phyloP scores from a whole-genome alignment of 2,329 filamentous ascomycete genomes.

The Apiospora hydei region DNA sequence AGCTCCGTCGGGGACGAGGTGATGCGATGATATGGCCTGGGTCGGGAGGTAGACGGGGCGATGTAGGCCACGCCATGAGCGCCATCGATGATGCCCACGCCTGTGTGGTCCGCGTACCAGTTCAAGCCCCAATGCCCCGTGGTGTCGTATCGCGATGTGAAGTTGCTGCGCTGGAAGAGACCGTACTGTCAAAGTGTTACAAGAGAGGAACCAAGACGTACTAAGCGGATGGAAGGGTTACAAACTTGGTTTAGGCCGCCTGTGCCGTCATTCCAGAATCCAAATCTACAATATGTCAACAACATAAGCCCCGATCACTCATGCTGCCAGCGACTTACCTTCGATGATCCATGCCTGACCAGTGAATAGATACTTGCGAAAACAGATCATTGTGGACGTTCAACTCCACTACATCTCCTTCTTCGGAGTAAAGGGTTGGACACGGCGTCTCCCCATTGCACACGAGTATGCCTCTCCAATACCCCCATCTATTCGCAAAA shows the following conservation, averaged over 20 bases:
- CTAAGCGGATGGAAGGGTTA: no score
- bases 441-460: constrained; percentile 32
- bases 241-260: constrained; percentile 29
- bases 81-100: constrained; percentile 26
- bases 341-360: constrained; percentile 25
- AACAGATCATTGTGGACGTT: constrained; percentile 30
- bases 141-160: constrained; percentile 30
- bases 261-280: constrained; percentile 31
- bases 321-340: not conserved
- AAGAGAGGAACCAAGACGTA: not conserved
- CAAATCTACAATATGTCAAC: constrained; percentile 22
- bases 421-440: constrained; percentile 29
- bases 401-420: constrained; percentile 31
- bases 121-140: constrained; percentile 30
- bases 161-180: constrained; percentile 29
- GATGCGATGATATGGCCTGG: constrained; percentile 30
- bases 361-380: constrained; percentile 31
- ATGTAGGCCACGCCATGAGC: constrained; percentile 31
- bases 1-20: constrained; percentile 27
- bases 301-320: not conserved
- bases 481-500: constrained; percentile 27
- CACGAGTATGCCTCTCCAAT: constrained; percentile 30
- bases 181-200: constrained; percentile 27
- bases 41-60: constrained; percentile 29
- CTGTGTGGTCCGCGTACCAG: constrained; percentile 32